phyloP scores from a whole-genome alignment of 768 basidiomycete genomes.

The Gyrodon lividus region DNA sequence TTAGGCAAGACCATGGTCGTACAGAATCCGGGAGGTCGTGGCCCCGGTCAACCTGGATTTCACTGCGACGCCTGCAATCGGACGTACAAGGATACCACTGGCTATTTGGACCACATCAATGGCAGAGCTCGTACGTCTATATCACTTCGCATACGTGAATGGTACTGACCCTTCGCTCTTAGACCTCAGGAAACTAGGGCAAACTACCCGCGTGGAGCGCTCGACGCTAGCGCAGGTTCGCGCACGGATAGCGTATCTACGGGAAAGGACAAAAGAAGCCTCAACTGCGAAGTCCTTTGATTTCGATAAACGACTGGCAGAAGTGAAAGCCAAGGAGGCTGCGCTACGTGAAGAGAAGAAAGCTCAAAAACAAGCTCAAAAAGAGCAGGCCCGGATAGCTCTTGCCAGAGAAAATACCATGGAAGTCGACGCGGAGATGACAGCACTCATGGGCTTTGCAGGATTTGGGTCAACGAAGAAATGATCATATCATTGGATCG shows the following conservation, averaged over 20 bases:
- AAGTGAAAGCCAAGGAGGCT: conserved; percentile 73
- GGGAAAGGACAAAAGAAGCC: conserved; percentile 83
- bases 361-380: conserved; percentile 74
- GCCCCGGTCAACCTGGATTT: conserved; percentile 91
- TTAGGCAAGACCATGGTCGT: conserved; percentile 94
- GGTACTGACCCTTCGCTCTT: conserved; percentile 5
- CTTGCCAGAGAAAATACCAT: conserved; percentile 50
- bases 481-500: conserved; percentile 35
- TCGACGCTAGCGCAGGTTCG: conserved; percentile 94
- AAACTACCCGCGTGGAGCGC: conserved; percentile 86
- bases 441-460: conserved; percentile 86
- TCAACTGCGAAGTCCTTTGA: conserved; percentile 89
- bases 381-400: conserved; percentile 67
- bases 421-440: conserved; percentile 64
- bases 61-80: conserved; percentile 89
- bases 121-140: conserved; percentile 78
- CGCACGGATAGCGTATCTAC: conserved; percentile 80
- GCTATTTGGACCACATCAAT: conserved; percentile 95
- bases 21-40: conserved; percentile 74
- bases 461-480: conserved; percentile 89
- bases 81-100: conserved; percentile 91
- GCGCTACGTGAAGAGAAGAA: conserved; percentile 71
- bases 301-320: conserved; percentile 85
- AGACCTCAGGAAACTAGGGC: conserved; percentile 95
- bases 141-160: neutral